Evolutionary conservation across 2,329 filamentous ascomycete genomes (phyloP).

Genomic region (Apiospora rasikravindrae): DNA sequence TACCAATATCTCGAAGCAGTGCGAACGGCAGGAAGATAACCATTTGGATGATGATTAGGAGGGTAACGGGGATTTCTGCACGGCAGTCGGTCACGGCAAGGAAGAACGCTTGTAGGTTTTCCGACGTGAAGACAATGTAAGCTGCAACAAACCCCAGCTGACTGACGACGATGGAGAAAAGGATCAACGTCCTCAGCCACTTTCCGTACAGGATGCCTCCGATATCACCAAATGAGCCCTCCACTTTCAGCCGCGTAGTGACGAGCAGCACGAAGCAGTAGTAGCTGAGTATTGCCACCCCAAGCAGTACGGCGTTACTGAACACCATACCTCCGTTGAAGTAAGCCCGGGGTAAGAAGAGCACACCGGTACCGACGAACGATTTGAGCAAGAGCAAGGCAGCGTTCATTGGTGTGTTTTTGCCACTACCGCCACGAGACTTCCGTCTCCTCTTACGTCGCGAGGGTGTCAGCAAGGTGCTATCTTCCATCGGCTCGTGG

Average conservation of each 20-base stretch:
- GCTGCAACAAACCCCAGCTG: slow-evolving; percentile 95
- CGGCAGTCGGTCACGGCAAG: slow-evolving; percentile 88
- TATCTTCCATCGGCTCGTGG: slow-evolving; percentile 84
- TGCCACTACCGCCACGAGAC: slow-evolving; percentile 73
- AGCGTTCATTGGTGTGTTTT: slow-evolving; percentile 79
- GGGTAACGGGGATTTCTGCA: slow-evolving; percentile 83
- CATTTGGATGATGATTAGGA: slow-evolving; percentile 93
- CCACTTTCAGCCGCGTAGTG: slow-evolving; percentile 80
- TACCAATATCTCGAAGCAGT: slow-evolving; percentile 93
- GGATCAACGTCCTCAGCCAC: slow-evolving; percentile 86
- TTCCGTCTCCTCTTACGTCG: slow-evolving; percentile 78
- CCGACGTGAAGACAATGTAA: slow-evolving; percentile 95
- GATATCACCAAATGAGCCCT: slow-evolving; percentile 97
- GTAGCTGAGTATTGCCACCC: slow-evolving; percentile 86
- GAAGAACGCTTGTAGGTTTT: slow-evolving; percentile 95
- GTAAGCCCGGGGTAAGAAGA: slow-evolving; percentile 92
- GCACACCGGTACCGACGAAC: slow-evolving; percentile 93
- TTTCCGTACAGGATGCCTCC: slow-evolving; percentile 89
- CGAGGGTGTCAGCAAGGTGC: slow-evolving; percentile 79
- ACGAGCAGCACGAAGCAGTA: slow-evolving; percentile 97
- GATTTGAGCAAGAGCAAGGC: slow-evolving; percentile 91
- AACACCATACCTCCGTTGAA: slow-evolving; percentile 98
- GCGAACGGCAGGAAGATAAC: slow-evolving; percentile 94
- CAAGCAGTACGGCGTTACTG: slow-evolving; percentile 87
- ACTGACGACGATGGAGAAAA: slow-evolving; percentile 90